Conservation (phyloP, 495 filamentous ascomycete genomes). For the Annulohypoxylon nitens region DNA sequence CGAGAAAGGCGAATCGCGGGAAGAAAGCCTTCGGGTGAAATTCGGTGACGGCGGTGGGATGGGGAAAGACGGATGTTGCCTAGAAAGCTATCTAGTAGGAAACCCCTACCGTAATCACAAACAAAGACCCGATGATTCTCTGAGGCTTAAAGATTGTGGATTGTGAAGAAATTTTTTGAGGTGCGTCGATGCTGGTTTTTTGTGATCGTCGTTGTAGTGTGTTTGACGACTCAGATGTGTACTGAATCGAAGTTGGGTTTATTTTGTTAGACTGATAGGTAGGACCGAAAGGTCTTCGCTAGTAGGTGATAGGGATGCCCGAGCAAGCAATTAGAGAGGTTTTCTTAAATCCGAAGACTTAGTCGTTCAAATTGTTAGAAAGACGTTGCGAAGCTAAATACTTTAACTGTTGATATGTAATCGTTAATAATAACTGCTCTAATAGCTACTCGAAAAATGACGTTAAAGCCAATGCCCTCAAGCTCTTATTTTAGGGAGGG, state of each 20-base stretch:
- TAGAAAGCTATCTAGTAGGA: constrained; percentile 42
- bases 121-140: constrained; percentile 33
- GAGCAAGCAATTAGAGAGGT: background rate
- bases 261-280: background rate
- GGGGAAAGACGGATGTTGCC: constrained; percentile 32
- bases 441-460: background rate
- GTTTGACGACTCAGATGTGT: background rate
- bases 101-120: constrained; percentile 47
- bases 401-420: background rate
- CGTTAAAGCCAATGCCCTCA: background rate
- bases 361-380: background rate
- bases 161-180: background rate
- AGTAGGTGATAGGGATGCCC: background rate
- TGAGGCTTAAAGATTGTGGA: constrained; percentile 1
- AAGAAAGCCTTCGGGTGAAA: constrained; percentile 8
- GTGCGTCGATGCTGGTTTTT: background rate
- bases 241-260: background rate
- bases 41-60: background rate
- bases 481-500: background rate
- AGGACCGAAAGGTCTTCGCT: background rate
- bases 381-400: background rate
- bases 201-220: constrained; percentile 1
- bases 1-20: constrained; percentile 15
- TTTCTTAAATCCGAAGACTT: background rate
- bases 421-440: background rate